A percentile compares a stretch with the other conserved stretches of the same genome.
Evolutionary conservation across 495 filamentous ascomycete genomes (phyloP).

Genomic region (Daldinia grandis): DNA sequence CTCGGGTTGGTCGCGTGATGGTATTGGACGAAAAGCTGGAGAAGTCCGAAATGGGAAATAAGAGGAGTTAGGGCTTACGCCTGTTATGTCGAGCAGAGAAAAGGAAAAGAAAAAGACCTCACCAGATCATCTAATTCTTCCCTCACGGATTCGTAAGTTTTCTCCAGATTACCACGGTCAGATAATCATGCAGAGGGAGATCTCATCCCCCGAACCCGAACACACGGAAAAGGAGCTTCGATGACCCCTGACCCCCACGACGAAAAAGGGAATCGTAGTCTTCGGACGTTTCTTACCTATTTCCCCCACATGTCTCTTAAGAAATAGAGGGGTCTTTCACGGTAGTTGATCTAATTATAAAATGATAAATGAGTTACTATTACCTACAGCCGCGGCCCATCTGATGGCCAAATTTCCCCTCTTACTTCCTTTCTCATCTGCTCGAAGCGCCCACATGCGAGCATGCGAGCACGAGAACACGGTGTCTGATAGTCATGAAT

Average conservation of each 20-base stretch:
- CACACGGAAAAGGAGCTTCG: slow-evolving; percentile 8
- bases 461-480: slow-evolving; percentile 17
- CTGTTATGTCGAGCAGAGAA: slow-evolving; percentile 5
- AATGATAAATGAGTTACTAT: slow-evolving; percentile 16
- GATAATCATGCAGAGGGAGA: slow-evolving; percentile 32
- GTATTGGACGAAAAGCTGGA: slow-evolving; percentile 22
- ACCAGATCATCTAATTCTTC: slow-evolving; percentile 12
- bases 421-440: not conserved
- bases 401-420: slow-evolving; percentile 1
- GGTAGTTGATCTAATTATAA: slow-evolving; percentile 32
- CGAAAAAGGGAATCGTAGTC: not conserved
- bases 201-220: slow-evolving; percentile 30
- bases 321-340: not conserved
- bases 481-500: slow-evolving; percentile 11
- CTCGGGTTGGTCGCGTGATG: slow-evolving; percentile 29
- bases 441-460: slow-evolving; percentile 15
- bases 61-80: slow-evolving; percentile 37
- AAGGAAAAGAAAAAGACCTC: slow-evolving; percentile 7
- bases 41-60: slow-evolving; percentile 23
- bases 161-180: slow-evolving; percentile 28
- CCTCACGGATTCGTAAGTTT: slow-evolving; percentile 8
- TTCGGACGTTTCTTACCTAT: slow-evolving; percentile 22
- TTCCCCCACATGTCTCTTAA: slow-evolving; percentile 12
- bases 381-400: not conserved
- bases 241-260: slow-evolving; percentile 38